Evolutionary conservation across 78 protist species (phyloP).

Genomic region (Chrysochromulina parva): DNA sequence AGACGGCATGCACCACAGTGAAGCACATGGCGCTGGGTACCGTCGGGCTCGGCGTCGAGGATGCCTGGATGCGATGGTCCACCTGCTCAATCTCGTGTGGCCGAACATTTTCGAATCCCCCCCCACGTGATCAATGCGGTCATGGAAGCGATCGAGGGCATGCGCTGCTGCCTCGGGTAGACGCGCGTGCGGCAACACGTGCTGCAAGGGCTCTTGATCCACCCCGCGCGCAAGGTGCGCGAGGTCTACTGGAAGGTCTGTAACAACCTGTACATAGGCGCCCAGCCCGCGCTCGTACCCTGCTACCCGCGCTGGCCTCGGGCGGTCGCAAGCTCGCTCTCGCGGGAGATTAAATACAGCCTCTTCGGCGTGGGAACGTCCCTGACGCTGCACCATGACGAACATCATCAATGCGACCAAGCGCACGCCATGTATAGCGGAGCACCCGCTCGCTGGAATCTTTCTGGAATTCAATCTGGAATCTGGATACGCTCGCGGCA

Average conservation of each 20-base stretch:
- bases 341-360: no score
- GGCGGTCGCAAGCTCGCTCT: no score
- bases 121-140: conserved; percentile 98
- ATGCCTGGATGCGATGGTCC: conserved; percentile 82
- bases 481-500: no score
- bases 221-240: conserved; percentile 90
- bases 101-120: conserved; percentile 98
- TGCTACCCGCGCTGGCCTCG: conserved; percentile 48
- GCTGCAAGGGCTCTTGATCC: conserved; percentile 67
- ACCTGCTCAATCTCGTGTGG: conserved; percentile 97
- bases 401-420: no score
- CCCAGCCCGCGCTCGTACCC: conserved; percentile 61
- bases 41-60: conserved; percentile 91
- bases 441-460: no score
- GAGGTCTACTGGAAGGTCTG: conserved; percentile 97
- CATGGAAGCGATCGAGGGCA: conserved; percentile 95
- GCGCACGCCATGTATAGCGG: no score
- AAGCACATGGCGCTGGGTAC: conserved; percentile 82
- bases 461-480: no score
- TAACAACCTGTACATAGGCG: conserved; percentile 91
- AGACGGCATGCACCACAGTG: conserved; percentile 87
- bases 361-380: no score
- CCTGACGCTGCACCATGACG: no score
- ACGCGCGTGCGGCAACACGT: conserved; percentile 76
- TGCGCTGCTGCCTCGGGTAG: conserved; percentile 93